Base-by-base conservation (phyloP, 2,329 filamentous ascomycete species). In the Zymoseptoria ardabiliae region DNA sequence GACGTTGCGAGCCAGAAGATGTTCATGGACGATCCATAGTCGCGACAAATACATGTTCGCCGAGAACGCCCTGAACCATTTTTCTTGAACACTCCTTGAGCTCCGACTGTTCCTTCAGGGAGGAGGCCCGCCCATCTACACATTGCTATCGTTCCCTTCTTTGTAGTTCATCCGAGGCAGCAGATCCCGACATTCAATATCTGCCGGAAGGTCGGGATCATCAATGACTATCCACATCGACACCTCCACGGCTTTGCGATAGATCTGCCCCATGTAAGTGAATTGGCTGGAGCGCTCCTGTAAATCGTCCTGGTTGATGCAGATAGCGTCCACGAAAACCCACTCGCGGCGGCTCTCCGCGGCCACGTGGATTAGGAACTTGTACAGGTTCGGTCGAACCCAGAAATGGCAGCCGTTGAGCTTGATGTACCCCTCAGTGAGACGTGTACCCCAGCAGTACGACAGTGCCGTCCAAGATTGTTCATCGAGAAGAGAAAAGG, bases 201-300 rank as follows among this genome's bases (percentile, higher is more conserved):
- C 41, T 25, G 41, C 41, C 25, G 53, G 45, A 45, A 55, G 53
- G 30, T 58, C 53, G n/a, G 57, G 51, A 50, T 58, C 57, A 22
- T 58, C 57, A 19, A 55, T 50, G 45, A 50, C 59, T 9, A 65
- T 55, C 58, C 61, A 65, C 10, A 58, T 58, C 11, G 60, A 23
- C 3, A 63, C 59, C 13, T 56, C 30, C 6, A 25, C 9, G 13
- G 62, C 62, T 6, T 50, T 58, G 13, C 55, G 41, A 55, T 63
- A 65, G 35, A 66, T 59, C n/a, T 63, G 52, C 3, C 61, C 61
- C 64, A 65, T 66, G n/a, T 64, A 48, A 5, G 52, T 50, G 19
- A 66, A 61, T 53, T 66, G 64, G 3, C 35, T 30, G n/a, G 55
- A 61, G 9, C 58, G 23, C 45, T 66, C 64, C 9, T 22, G 28